Percentiles rank a stretch among this genome's conserved stretches.
phyloP scores from a whole-genome alignment of 2,329 filamentous ascomycete species.

The Hymenoscyphus repandus region DNA sequence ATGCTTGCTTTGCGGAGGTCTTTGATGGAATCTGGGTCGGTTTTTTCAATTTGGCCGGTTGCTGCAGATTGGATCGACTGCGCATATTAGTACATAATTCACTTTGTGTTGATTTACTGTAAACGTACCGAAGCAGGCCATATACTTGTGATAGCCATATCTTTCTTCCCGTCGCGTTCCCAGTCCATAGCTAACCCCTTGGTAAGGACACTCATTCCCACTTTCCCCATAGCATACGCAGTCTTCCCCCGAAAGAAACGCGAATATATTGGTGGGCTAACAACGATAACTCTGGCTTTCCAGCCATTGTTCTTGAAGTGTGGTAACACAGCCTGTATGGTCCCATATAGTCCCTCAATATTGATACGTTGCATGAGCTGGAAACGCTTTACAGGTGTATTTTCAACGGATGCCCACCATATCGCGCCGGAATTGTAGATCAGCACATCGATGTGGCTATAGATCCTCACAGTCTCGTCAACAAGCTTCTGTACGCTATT shows the following conservation, averaged over 20 bases:
- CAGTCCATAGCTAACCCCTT: slow-evolving; percentile 83
- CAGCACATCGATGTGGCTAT: slow-evolving; percentile 59
- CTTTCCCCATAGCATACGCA: slow-evolving; percentile 73
- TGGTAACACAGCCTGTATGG: slow-evolving; percentile 63
- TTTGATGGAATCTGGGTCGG: slow-evolving; percentile 41
- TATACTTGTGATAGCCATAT: slow-evolving; percentile 75
- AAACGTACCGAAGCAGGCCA: slow-evolving; percentile 69
- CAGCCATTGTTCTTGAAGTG: slow-evolving; percentile 50
- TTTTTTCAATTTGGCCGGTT: slow-evolving; percentile 48
- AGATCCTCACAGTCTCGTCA: slow-evolving; percentile 43
- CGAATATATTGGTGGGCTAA: slow-evolving; percentile 80
- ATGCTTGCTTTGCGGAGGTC: slow-evolving; percentile 67
- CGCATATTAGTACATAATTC: background rate
- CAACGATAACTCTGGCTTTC: slow-evolving; percentile 66
- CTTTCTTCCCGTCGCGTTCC: slow-evolving; percentile 48
- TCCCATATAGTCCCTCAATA: slow-evolving; percentile 68
- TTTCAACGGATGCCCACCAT: slow-evolving; percentile 72
- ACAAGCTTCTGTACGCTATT: slow-evolving; percentile 57
- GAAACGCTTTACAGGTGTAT: slow-evolving; percentile 72
- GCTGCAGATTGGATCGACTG: slow-evolving; percentile 70
- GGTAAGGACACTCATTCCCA: slow-evolving; percentile 76
- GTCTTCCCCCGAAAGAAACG: slow-evolving; percentile 83
- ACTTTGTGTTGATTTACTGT: background rate
- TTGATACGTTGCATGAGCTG: slow-evolving; percentile 73
- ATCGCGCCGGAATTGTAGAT: slow-evolving; percentile 83